Evolutionary conservation across 2,329 filamentous ascomycete species (phyloP).

Genomic region (Paraphoma sp.): DNA sequence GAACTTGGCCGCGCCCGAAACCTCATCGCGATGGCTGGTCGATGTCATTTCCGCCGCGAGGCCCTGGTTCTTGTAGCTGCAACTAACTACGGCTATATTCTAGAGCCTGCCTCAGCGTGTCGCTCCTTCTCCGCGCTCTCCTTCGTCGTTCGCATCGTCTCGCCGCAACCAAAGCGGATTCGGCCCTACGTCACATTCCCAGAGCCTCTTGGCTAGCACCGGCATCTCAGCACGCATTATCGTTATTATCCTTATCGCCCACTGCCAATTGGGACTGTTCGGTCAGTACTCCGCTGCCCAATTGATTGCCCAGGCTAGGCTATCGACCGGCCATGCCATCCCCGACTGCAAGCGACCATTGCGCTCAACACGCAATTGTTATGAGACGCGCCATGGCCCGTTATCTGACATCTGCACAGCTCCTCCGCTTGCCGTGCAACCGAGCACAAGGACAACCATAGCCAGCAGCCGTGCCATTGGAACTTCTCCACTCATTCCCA

Average conservation of each 20-base stretch:
- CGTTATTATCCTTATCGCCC: conserved; percentile 10
- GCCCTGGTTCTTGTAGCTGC: background rate
- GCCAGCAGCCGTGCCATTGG: conserved; percentile 8
- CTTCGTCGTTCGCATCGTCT: background rate
- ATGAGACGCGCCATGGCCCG: conserved; percentile 6
- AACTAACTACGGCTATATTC: background rate
- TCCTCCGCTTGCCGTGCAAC: conserved; percentile 12
- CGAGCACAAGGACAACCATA: conserved; percentile 11
- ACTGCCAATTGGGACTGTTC: conserved; percentile 11
- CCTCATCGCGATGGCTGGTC: conserved; percentile 3
- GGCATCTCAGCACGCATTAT: conserved; percentile 3
- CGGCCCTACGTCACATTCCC: conserved; percentile 13
- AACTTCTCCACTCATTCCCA: conserved; percentile 2
- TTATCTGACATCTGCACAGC: conserved; percentile 21
- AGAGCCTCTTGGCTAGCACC: conserved; percentile 3
- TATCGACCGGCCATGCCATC: background rate
- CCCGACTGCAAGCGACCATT: background rate
- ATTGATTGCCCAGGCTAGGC: background rate
- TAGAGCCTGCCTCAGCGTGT: background rate
- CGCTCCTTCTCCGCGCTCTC: conserved; percentile 6
- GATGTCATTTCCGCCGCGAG: conserved; percentile 11
- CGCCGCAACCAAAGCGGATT: background rate
- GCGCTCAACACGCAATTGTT: background rate
- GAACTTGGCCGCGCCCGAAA: background rate
- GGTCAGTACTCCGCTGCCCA: conserved; percentile 16